Conservation (phyloP, 768 basidiomycete species). For the Collybiopsis confluens region DNA sequence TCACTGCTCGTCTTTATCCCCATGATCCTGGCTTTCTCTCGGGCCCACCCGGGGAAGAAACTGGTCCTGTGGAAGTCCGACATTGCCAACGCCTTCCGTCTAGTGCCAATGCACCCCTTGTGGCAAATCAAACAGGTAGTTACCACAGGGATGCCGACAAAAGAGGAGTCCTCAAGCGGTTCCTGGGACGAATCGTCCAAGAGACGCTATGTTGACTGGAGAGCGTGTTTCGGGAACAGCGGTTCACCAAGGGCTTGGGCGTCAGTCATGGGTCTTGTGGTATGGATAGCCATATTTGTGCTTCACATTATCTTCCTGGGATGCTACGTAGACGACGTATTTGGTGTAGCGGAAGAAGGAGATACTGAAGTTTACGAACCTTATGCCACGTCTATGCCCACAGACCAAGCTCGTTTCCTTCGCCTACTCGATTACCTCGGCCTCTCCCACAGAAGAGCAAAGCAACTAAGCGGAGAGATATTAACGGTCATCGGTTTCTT, state of each 20-base stretch:
- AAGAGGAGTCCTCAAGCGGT: background rate
- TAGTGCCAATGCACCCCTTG: constrained; percentile 16
- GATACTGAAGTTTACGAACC: background rate
- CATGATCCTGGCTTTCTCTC: constrained; percentile 13
- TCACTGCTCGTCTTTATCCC: constrained; percentile 18
- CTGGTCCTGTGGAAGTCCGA: constrained; percentile 21
- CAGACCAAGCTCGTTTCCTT: constrained; percentile 28
- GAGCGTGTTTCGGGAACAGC: constrained; percentile 18
- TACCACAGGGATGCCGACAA: constrained; percentile 11
- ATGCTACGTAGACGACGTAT: background rate
- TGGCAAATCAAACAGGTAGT: constrained; percentile 23
- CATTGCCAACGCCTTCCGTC: constrained; percentile 19
- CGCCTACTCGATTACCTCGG: constrained; percentile 35
- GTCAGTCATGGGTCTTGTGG: constrained; percentile 22
- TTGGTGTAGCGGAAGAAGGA: background rate
- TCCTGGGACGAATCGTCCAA: background rate
- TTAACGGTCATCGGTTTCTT: constrained; percentile 36
- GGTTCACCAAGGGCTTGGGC: constrained; percentile 14
- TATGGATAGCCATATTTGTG: constrained; percentile 20
- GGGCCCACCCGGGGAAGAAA: background rate
- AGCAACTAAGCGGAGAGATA: constrained; percentile 30
- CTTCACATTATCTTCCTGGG: no score
- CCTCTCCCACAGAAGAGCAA: constrained; percentile 32
- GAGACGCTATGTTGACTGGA: constrained; percentile 18
- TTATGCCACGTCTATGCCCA: background rate